Evolutionary conservation across 2,329 filamentous ascomycete genomes (phyloP), one percentile per base, ranked within the genome.

Genomic region (Colletotrichum somersetense): DNA sequence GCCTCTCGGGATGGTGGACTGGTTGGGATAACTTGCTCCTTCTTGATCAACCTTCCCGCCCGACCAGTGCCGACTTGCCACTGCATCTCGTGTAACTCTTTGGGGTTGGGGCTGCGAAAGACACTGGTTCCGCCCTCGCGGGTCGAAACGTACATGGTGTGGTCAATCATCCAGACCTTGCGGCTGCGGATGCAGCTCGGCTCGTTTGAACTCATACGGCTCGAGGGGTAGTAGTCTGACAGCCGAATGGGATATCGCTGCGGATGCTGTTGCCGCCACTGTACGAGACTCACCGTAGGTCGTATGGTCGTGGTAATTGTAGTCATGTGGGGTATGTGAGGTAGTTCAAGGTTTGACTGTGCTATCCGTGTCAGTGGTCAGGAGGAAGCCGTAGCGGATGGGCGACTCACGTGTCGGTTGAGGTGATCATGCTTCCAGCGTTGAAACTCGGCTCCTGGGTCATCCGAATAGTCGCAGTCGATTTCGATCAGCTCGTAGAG

Each of bases 401-500:
- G 7, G 48, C 42, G 40, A 52, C 81, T 74, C 65, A 84, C 84
- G 77, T 85, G 81, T 80, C 84, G 80, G 30, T 79, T 81, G 75
- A 84, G 78, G 70, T 86, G 84, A 56, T 85, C 80, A 67, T 83
- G 75, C 72, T 83, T 82, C 84, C 84, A 86, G 26, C 84, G 80
- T 73, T 85, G 84, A 71, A 85, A 86, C 30, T 83, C 82, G 20
- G 83, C 83, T 20, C 83, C 83, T 46, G 83, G 81, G 63, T 85
- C 84, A 56, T 85, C 83, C 1, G 82, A 84, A 73, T 83, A 77
- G 48, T 82, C 78, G 64, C 82, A 84, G 74, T 85, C 83, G 44
- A 85, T 78, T 74, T 85, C 84, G 46, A 86, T 85, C 67, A 85
- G 75, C 74, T 86, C 84, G 71, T 86, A 85, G 10, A 85, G 78